Conservation (phyloP, 495 filamentous ascomycete genomes). For the Xylaria bambusicola region DNA sequence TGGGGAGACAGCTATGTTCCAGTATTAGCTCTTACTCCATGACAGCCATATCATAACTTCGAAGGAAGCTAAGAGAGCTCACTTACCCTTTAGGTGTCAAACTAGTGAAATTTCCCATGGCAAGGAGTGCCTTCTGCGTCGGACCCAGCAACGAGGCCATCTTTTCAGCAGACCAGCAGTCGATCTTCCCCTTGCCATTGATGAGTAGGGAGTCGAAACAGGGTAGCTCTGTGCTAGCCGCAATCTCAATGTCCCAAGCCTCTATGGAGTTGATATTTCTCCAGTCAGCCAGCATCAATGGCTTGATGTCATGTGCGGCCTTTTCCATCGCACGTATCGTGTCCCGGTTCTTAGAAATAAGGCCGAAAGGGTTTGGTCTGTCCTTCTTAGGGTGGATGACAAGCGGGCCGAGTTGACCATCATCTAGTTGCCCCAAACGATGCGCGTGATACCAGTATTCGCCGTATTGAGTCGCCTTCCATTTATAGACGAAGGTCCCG, state of each 20-base stretch:
- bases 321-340: constrained; percentile 46
- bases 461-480: constrained; percentile 51
- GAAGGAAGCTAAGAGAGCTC: background rate
- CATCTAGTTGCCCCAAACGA: constrained; percentile 45
- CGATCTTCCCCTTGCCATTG: constrained; percentile 55
- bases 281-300: constrained; percentile 58
- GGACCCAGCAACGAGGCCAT: constrained; percentile 35
- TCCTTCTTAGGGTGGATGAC: constrained; percentile 48
- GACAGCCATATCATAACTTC: no score
- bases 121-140: background rate
- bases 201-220: constrained; percentile 54
- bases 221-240: constrained; percentile 42
- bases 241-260: constrained; percentile 39
- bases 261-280: constrained; percentile 52
- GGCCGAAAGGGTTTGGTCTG: constrained; percentile 45
- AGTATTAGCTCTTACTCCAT: background rate
- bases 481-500: constrained; percentile 47
- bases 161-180: constrained; percentile 41
- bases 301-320: constrained; percentile 47
- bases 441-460: constrained; percentile 62
- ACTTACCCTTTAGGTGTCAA: constrained; percentile 3
- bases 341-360: constrained; percentile 44
- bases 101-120: background rate
- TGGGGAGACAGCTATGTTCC: background rate
- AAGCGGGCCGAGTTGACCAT: constrained; percentile 57